Percentiles rank a stretch among this genome's conserved stretches.
phyloP scores from a whole-genome alignment of 441 rosid genomes.

The Mallotus repandus region DNA sequence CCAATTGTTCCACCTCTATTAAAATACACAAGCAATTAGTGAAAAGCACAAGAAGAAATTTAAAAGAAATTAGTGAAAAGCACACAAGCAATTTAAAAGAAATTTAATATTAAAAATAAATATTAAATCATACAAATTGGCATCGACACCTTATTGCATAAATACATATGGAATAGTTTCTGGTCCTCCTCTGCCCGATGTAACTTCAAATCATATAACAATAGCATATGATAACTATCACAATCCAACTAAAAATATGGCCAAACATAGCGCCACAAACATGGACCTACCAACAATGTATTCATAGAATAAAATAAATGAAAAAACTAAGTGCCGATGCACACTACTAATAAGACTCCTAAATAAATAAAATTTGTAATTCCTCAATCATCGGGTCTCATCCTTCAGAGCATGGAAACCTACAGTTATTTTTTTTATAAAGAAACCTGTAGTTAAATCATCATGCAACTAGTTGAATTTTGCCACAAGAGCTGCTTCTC shows the following conservation, averaged over 20 bases:
- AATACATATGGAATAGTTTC: slow-evolving; percentile 26
- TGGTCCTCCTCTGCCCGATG: slow-evolving; percentile 19
- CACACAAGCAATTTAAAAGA: no score
- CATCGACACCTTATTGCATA: slow-evolving; percentile 32
- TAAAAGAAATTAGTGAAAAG: no score
- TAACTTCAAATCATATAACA: slow-evolving; percentile 5
- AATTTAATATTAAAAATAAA: slow-evolving; percentile 3
- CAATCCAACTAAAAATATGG: slow-evolving; percentile 18
- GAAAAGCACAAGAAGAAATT: no score
- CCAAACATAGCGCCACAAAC: slow-evolving; percentile 4
- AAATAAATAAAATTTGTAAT: slow-evolving; percentile 13
- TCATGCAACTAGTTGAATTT: slow-evolving; percentile 83
- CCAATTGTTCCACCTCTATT: no score
- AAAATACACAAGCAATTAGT: no score
- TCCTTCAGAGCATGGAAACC: slow-evolving; percentile 96
- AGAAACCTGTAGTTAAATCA: slow-evolving; percentile 93
- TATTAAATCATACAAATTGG: slow-evolving; percentile 19
- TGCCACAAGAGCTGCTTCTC: slow-evolving; percentile 80
- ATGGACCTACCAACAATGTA: slow-evolving; percentile 22
- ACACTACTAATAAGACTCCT: slow-evolving; percentile 12
- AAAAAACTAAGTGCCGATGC: slow-evolving; percentile 6
- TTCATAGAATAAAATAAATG: slow-evolving; percentile 8
- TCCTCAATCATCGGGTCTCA: slow-evolving; percentile 68
- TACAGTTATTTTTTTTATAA: no score
- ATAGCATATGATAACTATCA: slow-evolving; percentile 16